Evolutionary conservation across 495 filamentous ascomycete species (phyloP).

Genomic region (Immersiella caudata): DNA sequence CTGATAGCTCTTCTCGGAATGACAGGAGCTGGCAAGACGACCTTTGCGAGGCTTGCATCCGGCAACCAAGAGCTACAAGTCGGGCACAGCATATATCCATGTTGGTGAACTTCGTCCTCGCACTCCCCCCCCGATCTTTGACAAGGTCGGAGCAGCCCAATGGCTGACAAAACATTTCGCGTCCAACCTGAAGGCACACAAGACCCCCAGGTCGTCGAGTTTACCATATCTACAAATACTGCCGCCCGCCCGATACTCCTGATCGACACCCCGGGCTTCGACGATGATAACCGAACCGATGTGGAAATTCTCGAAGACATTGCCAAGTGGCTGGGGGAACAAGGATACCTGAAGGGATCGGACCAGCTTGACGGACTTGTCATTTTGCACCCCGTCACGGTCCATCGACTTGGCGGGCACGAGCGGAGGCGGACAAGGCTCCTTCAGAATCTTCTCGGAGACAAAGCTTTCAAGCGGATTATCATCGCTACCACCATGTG

Average conservation of each 20-base stretch:
- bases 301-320: slow-evolving; percentile 18
- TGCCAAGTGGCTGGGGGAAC: slow-evolving; percentile 8
- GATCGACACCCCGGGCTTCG: slow-evolving; percentile 17
- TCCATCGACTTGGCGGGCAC: slow-evolving; percentile 7
- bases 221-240: too few relatives aligned
- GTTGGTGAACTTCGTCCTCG: slow-evolving; percentile 2
- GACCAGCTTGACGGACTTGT: slow-evolving; percentile 14
- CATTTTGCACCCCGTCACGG: slow-evolving; percentile 13
- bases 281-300: slow-evolving; percentile 11
- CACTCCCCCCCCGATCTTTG: not conserved
- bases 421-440: slow-evolving; percentile 12
- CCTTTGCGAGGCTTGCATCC: slow-evolving; percentile 11
- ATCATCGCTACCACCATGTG: slow-evolving; percentile 18
- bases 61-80: slow-evolving; percentile 11
- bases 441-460: slow-evolving; percentile 12
- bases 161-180: not conserved
- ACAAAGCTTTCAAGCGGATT: slow-evolving; percentile 15
- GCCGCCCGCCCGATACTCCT: slow-evolving; percentile 5
- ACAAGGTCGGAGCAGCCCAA: not conserved
- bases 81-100: slow-evolving; percentile 17
- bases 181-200: slow-evolving; percentile 9
- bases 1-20: slow-evolving; percentile 13
- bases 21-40: slow-evolving; percentile 15
- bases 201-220: slow-evolving; percentile 10
- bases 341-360: slow-evolving; percentile 10